Percentiles rank a stretch among this genome's conserved stretches.
phyloP scores from a whole-genome alignment of 164 flowering plant genomes.

The Magnolia officinalis region DNA sequence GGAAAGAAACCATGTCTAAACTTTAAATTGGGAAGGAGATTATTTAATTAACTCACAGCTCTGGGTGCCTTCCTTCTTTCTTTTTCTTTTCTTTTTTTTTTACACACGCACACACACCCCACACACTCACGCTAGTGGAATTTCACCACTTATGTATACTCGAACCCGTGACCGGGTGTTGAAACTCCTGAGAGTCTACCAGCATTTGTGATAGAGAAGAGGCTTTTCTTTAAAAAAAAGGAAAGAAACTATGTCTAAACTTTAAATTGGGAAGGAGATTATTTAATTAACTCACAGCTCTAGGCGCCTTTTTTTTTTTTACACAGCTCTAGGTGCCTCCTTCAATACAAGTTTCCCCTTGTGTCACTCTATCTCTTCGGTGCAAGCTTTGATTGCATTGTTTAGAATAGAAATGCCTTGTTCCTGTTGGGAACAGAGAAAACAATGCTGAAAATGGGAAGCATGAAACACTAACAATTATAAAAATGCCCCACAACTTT shows the following conservation, averaged over 20 bases:
- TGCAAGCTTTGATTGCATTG: slow-evolving; percentile 76
- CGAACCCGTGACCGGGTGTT: too few relatives aligned
- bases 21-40: neutral
- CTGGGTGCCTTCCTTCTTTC: too few relatives aligned
- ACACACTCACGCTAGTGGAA: too few relatives aligned
- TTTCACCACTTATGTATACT: too few relatives aligned
- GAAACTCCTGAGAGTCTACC: too few relatives aligned
- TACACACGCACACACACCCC: too few relatives aligned
- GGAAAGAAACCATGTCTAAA: neutral
- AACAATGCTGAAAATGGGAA: neutral
- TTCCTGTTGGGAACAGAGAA: slow-evolving; percentile 13
- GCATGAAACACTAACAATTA: neutral
- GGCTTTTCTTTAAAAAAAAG: neutral
- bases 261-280: neutral
- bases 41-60: slow-evolving; percentile 54
- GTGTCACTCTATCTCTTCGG: slow-evolving; percentile 61
- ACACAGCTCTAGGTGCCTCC: slow-evolving; percentile 50
- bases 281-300: slow-evolving; percentile 61
- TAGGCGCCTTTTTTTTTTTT: slow-evolving; percentile 33
- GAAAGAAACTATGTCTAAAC: neutral
- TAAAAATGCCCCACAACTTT: neutral
- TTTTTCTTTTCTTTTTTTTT: too few relatives aligned
- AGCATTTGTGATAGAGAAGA: neutral
- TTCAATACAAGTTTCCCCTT: slow-evolving; percentile 86
- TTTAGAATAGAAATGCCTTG: slow-evolving; percentile 76